Conservation (phyloP, 106 monocot species). For the Acorus calamus region DNA sequence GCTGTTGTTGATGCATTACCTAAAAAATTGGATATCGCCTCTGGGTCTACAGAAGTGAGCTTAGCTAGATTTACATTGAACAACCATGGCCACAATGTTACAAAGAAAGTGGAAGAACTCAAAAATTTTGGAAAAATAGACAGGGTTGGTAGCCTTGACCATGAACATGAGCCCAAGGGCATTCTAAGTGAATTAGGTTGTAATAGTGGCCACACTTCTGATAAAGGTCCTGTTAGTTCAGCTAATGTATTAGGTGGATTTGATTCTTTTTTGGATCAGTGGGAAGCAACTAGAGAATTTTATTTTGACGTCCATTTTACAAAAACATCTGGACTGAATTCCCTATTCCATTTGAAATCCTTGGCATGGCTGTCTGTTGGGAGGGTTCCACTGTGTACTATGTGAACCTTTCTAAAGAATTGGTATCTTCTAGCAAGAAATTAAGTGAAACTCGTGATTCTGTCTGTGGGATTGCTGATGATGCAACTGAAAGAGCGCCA, state of each 20-base stretch:
- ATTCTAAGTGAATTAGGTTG: neutral
- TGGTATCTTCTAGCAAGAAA: constrained; percentile 20
- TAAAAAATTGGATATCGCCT: too few species aligned
- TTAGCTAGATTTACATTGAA: too few species aligned
- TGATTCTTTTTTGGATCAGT: constrained; percentile 72
- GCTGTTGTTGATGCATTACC: neutral
- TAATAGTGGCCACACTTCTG: constrained; percentile 3
- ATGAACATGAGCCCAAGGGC: constrained; percentile 6
- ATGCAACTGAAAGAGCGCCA: constrained; percentile 8
- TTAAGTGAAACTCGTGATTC: neutral
- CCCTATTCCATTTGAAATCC: constrained; percentile 54
- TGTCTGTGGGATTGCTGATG: constrained; percentile 7
- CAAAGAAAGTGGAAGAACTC: too few species aligned
- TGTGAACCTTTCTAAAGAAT: constrained; percentile 63
- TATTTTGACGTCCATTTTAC: constrained; percentile 83
- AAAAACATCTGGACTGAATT: constrained; percentile 24
- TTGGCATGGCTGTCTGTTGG: constrained; percentile 93
- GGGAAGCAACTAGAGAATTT: constrained; percentile 59
- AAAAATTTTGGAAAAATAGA: too few species aligned
- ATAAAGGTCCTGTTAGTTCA: constrained; percentile 64
- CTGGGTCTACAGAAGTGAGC: too few species aligned
- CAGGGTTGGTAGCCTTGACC: neutral
- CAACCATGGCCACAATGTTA: too few species aligned
- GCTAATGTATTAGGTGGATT: constrained; percentile 63
- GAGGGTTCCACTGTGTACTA: constrained; percentile 81